Evolutionary conservation across 2,329 filamentous ascomycete species (phyloP).

Genomic region (Coniosporium tulheliwenetii): DNA sequence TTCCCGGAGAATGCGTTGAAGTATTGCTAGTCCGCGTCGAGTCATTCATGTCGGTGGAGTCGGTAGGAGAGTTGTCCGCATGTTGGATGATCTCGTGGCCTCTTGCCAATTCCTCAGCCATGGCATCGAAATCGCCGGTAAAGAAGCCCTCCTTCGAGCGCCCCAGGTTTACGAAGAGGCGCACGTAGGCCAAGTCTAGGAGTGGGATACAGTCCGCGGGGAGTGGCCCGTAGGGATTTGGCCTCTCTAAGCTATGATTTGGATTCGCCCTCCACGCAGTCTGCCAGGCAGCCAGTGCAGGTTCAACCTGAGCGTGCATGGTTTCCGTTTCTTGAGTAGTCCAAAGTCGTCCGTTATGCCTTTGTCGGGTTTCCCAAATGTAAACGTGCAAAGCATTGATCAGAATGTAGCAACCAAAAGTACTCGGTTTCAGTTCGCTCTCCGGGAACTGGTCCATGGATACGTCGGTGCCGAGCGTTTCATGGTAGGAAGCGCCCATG

Average conservation of each 20-base stretch:
- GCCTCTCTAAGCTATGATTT: constrained; percentile 67
- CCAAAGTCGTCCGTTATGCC: constrained; percentile 79
- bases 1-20: constrained; percentile 6
- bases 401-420: constrained; percentile 78
- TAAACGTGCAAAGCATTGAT: constrained; percentile 96
- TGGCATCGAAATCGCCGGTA: constrained; percentile 82
- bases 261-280: constrained; percentile 79
- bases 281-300: constrained; percentile 87
- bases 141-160: constrained; percentile 86
- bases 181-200: constrained; percentile 80
- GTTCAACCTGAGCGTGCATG: constrained; percentile 91
- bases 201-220: constrained; percentile 85
- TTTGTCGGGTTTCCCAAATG: constrained; percentile 91
- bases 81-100: constrained; percentile 64
- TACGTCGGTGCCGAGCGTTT: constrained; percentile 31
- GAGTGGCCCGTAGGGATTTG: constrained; percentile 72
- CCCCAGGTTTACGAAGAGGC: constrained; percentile 85
- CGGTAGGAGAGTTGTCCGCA: constrained; percentile 44
- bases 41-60: constrained; percentile 14
- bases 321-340: constrained; percentile 84
- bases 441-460: constrained; percentile 35
- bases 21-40: constrained; percentile 3
- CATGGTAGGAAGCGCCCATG: constrained; percentile 21
- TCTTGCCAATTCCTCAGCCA: constrained; percentile 72
- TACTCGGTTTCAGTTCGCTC: constrained; percentile 63